Percentiles rank a stretch among this genome's conserved stretches.
These are phyloP conservation scores for Neurospora crassa DNA, from an alignment of 2,329 filamentous ascomycete species.

Conservation along the genomic window DNA sequence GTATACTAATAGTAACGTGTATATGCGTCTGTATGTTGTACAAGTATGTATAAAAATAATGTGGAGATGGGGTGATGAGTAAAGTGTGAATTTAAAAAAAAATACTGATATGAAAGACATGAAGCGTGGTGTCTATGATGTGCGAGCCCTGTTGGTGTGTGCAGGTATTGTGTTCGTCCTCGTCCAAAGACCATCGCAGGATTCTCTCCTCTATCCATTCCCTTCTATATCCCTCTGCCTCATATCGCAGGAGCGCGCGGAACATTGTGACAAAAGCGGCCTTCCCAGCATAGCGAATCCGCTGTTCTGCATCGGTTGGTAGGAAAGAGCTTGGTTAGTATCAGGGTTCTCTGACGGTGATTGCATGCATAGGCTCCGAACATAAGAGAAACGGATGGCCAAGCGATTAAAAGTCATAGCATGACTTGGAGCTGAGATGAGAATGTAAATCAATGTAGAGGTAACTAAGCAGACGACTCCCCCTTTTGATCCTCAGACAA, in stretches of 20 bases:
- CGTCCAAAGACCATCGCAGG: neutral
- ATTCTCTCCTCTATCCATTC: neutral
- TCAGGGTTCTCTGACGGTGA: neutral
- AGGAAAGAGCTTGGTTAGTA: neutral
- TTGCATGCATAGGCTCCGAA: neutral
- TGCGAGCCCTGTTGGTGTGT: neutral
- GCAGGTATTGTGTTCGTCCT: neutral
- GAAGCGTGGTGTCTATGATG: neutral
- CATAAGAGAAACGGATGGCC: neutral
- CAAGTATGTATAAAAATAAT: neutral
- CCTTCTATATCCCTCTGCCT: neutral
- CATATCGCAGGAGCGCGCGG: neutral
- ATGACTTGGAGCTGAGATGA: neutral
- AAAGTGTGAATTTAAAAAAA: neutral
- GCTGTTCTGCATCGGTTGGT: neutral
- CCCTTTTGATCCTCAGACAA: conserved; percentile 23
- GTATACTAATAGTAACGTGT: neutral
- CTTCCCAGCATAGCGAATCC: neutral
- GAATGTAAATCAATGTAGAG: neutral
- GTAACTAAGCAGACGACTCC: neutral
- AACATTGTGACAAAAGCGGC: neutral
- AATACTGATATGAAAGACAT: neutral
- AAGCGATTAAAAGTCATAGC: neutral
- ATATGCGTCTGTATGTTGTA: neutral
- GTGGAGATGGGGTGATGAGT: neutral